Base-by-base conservation (phyloP, 2,329 filamentous ascomycete species). In the Cordyceps pruinosa region DNA sequence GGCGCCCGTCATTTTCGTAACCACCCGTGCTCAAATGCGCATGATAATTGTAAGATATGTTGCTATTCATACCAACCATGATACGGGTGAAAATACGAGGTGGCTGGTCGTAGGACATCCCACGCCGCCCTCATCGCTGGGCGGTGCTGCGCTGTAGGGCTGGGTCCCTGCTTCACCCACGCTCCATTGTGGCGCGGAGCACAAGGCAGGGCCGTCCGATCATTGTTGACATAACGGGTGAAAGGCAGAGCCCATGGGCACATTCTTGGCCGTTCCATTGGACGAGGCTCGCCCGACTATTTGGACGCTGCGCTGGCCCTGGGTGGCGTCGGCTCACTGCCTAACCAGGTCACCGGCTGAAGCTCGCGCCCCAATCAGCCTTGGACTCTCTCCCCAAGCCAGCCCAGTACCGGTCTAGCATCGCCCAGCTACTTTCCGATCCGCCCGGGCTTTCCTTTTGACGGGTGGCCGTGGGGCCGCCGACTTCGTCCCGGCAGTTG, bases 321-420 rank as follows among this genome's bases (percentile, higher is more conserved):
- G 26, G n/a, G 50, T 53, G 50, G 50, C 50, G 50, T 53, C 50
- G 4, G 6, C n/a, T 44, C 5, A 53, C 37, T 34, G 37, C 50
- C 50, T 15, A 25, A 53, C 37, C 26, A 17, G 50, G 50, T 7
- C 12, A 34, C n/a, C 50, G 19, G 50, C 37, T 44, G 37, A 34
- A 51, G 5, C 12, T 10, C 19, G 50, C n/a, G 39, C 26, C 5
- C 28, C 30, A 3, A 8, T 52, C 49, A 34, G 50, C 50, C 50
- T 44, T 25, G 26, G 17, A 28, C 17, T 8, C n/a, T 39, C n/a
- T n/a, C n/a, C n/a, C n/a, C n/a, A n/a, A n/a, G n/a, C n/a, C 9
- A 19, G 19, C 12, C 9, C 17, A 6, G 28, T n/a, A 19, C 26
- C 19, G 7, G 26, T 32, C 50, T 32, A 34, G 50, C 26, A 53